Evolutionary conservation across 129 eudicot genomes (phyloP).

Genomic region (Calendula officinalis): DNA sequence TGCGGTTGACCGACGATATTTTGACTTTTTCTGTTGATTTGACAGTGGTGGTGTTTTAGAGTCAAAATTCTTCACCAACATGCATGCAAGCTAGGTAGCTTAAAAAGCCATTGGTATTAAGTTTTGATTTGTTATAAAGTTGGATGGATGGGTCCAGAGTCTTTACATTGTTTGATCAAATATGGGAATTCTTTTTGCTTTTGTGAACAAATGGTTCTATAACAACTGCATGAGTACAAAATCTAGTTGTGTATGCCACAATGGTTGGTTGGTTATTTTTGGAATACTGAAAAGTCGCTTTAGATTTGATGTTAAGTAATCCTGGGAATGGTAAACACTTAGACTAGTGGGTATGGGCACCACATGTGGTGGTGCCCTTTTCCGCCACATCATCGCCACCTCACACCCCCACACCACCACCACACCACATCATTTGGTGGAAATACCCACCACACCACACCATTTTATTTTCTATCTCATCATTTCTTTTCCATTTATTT

Average conservation of each 20-base stretch:
- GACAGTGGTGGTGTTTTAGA: not conserved
- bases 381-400: too few relatives aligned
- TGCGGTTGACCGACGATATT: conserved; percentile 29
- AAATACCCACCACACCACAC: too few relatives aligned
- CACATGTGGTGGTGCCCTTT: too few relatives aligned
- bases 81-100: conserved; percentile 24
- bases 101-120: not conserved
- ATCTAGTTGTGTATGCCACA: conserved; percentile 10
- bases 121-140: not conserved
- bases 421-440: too few relatives aligned
- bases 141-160: not conserved
- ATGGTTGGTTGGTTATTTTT: conserved; percentile 5
- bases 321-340: too few relatives aligned
- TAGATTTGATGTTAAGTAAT: not conserved
- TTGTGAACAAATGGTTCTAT: conserved; percentile 4
- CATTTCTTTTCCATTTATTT: too few relatives aligned
- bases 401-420: too few relatives aligned
- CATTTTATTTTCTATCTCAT: too few relatives aligned
- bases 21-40: conserved; percentile 48
- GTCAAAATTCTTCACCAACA: conserved; percentile 18
- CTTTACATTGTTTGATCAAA: not conserved
- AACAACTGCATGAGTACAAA: conserved; percentile 6
- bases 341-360: too few relatives aligned
- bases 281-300: not conserved
- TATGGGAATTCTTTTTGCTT: conserved; percentile 10